Percentiles rank a stretch among this genome's conserved stretches.
Conservation (phyloP, 2,329 filamentous ascomycete genomes). For the Stagonosporopsis vannaccii region DNA sequence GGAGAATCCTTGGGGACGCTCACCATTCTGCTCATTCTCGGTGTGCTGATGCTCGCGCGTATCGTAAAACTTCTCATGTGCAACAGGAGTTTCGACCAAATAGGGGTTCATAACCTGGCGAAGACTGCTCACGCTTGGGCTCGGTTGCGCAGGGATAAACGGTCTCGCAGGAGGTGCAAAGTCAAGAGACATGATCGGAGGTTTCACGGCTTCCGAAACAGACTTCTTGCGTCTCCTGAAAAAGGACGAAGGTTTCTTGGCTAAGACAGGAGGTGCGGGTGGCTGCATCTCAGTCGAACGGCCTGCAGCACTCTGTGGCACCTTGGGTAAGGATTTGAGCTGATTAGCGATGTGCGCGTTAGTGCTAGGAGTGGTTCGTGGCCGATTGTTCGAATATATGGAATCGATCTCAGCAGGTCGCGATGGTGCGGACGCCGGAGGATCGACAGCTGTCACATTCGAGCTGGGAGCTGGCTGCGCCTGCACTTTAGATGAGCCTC, state of each 20-base stretch:
- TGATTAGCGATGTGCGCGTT: constrained; percentile 56
- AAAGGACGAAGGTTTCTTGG: constrained; percentile 94
- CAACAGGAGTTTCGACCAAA: constrained; percentile 54
- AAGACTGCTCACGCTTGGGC: constrained; percentile 75
- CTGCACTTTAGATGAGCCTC: constrained; percentile 64
- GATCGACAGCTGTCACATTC: constrained; percentile 25
- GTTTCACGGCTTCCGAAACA: constrained; percentile 69
- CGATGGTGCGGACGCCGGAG: constrained; percentile 26
- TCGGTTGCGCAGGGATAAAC: constrained; percentile 46
- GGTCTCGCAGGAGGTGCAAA: constrained; percentile 43
- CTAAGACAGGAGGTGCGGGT: constrained; percentile 57
- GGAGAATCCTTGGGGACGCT: constrained; percentile 69
- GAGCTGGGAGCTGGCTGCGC: constrained; percentile 41
- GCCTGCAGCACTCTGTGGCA: constrained; percentile 37
- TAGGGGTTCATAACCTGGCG: constrained; percentile 89
- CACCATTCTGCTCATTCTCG: constrained; percentile 40
- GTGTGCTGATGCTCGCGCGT: constrained; percentile 36
- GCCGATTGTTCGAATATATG: constrained; percentile 42
- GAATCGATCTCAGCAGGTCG: constrained; percentile 39
- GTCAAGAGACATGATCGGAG: constrained; percentile 63
- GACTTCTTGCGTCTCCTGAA: constrained; percentile 95
- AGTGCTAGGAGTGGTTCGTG: constrained; percentile 51
- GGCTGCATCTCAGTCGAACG: constrained; percentile 33
- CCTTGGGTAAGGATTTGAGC: constrained; percentile 52
- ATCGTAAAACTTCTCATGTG: constrained; percentile 36